A percentile compares a stretch with the other conserved stretches of the same genome.
Evolutionary conservation across 495 filamentous ascomycete genomes (phyloP).

Genomic region (Penicillium manginii): DNA sequence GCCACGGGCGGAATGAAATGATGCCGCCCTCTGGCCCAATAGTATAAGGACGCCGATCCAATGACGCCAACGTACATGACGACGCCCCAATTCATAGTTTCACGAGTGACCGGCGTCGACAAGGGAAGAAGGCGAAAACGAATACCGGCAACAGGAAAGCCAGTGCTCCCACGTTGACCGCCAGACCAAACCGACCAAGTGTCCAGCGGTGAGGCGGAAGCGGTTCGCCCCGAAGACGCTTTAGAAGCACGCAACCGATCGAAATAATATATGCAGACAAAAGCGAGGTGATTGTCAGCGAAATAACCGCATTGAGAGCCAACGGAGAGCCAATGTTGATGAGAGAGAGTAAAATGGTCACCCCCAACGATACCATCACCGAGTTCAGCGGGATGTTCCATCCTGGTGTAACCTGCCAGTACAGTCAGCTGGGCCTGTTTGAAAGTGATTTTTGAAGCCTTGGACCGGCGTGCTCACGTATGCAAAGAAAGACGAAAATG

Average conservation of each 20-base stretch:
- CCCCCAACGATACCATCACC: constrained; percentile 47
- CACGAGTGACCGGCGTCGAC: constrained; percentile 38
- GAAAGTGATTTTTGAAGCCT: background rate
- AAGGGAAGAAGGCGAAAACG: constrained; percentile 57
- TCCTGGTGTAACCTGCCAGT: constrained; percentile 46
- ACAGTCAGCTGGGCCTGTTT: constrained; percentile 8
- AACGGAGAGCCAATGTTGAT: constrained; percentile 57
- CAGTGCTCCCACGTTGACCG: constrained; percentile 48
- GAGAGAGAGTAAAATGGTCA: constrained; percentile 52
- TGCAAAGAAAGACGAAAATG: constrained; percentile 55
- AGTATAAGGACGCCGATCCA: constrained; percentile 49
- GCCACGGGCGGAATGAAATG: constrained; percentile 51
- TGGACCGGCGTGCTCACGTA: constrained; percentile 37
- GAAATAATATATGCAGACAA: constrained; percentile 56
- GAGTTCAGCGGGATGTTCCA: constrained; percentile 59
- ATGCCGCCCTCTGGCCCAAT: constrained; percentile 43
- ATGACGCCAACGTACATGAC: constrained; percentile 52
- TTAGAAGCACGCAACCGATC: constrained; percentile 51
- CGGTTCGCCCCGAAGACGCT: constrained; percentile 43
- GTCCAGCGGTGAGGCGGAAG: constrained; percentile 52
- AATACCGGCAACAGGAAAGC: constrained; percentile 50
- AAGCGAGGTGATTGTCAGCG: constrained; percentile 45
- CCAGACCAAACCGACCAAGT: constrained; percentile 52
- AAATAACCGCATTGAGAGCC: constrained; percentile 52
- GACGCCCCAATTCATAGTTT: constrained; percentile 55